These are phyloP conservation scores for Leucaena leucocephala DNA, from an alignment of 306 rosid genomes.

Conservation along the genomic window DNA sequence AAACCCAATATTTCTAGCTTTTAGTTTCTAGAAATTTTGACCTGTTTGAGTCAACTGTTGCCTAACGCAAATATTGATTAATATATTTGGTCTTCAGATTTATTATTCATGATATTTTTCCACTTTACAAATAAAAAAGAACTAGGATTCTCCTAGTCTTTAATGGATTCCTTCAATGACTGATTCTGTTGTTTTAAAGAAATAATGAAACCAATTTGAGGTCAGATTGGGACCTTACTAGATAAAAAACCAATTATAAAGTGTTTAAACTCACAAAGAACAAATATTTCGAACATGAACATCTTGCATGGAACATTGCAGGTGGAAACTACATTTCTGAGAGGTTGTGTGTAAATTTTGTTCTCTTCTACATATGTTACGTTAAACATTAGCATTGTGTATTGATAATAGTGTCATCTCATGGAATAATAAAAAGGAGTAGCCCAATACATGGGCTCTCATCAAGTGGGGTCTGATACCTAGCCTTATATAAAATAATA, in stretches of 20 bases:
- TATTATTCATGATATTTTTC: too few species aligned
- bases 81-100: too few species aligned
- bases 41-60: constrained; percentile 18
- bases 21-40: constrained; percentile 1
- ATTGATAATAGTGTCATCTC: too few species aligned
- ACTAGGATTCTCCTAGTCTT: not conserved
- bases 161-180: not conserved
- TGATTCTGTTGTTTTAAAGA: not conserved
- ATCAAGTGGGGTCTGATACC: too few species aligned
- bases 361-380: not conserved
- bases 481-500: too few species aligned
- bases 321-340: not conserved
- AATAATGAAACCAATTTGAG: not conserved
- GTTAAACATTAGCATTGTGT: not conserved
- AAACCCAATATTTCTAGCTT: constrained; percentile 13
- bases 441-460: too few species aligned
- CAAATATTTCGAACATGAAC: not conserved
- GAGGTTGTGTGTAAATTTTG: not conserved
- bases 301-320: not conserved
- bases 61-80: constrained; percentile 8
- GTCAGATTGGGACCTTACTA: not conserved
- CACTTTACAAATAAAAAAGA: too few species aligned
- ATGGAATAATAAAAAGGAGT: too few species aligned
- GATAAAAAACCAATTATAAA: not conserved
- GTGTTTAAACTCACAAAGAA: not conserved